A percentile compares a stretch with the other conserved stretches of the same genome.
Evolutionary conservation across 225 moss, liverwort and hornwort species (phyloP).

Genomic region (Takakia lepidozioides): DNA sequence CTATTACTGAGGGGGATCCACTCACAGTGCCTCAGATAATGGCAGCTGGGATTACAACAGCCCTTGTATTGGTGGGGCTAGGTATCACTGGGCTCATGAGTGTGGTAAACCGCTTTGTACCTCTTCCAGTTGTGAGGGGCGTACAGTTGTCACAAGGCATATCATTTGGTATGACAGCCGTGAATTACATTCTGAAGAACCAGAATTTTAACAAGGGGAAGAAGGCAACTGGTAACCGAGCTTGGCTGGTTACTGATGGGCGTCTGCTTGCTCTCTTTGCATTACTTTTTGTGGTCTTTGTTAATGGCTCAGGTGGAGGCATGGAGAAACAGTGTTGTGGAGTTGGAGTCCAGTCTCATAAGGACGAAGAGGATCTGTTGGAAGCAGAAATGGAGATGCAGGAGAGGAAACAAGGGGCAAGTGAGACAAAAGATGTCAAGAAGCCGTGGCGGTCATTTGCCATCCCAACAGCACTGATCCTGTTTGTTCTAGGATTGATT

Average conservation of each 20-base stretch:
- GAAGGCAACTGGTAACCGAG: constrained; percentile 15
- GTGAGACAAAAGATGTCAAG: background rate
- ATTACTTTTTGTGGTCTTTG: constrained; percentile 46
- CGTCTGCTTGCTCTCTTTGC: constrained; percentile 45
- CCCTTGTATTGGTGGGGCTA: constrained; percentile 19
- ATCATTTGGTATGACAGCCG: constrained; percentile 39
- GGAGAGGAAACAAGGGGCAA: constrained; percentile 7
- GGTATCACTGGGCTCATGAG: constrained; percentile 47
- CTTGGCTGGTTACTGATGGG: constrained; percentile 70
- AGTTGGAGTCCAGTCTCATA: constrained; percentile 13
- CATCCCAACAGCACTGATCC: constrained; percentile 65
- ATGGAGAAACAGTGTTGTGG: background rate
- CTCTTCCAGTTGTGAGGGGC: constrained; percentile 49
- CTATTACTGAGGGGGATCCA: constrained; percentile 28
- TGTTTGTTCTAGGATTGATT: constrained; percentile 54
- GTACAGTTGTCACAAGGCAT: constrained; percentile 51
- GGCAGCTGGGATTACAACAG: constrained; percentile 48
- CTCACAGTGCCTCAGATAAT: constrained; percentile 57
- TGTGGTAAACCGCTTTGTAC: constrained; percentile 24
- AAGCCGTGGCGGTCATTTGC: constrained; percentile 21
- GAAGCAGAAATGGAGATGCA: constrained; percentile 8
- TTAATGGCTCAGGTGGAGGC: constrained; percentile 59
- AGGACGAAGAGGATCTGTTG: background rate
- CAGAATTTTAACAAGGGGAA: constrained; percentile 51
- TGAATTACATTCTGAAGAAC: constrained; percentile 38